Evolutionary conservation across 352 stramenopile genomes (phyloP), one percentile per base, ranked within the genome.

Genomic region (Phytophthora cajani): DNA sequence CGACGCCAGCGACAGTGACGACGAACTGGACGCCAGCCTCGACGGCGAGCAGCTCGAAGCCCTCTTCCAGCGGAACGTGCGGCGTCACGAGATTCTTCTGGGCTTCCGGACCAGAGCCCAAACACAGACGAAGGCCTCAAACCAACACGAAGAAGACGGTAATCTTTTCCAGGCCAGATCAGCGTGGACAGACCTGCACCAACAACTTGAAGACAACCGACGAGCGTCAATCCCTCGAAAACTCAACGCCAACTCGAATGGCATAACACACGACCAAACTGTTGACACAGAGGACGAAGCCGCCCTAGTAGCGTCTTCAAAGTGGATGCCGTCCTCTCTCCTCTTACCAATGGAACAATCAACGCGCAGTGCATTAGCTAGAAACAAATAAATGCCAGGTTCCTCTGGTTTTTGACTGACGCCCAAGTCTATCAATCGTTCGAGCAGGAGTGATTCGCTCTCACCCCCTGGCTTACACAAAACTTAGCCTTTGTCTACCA

Each of bases 61-160:
- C 9, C 79, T 89, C 32, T 91, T 91, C 60, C 81, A 87, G 57
- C 79, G 83, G 3, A 91, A 91, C 54, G 55, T 91, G 6, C 72
- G 79, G 17, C 81, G 81, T 2, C 80, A 91, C 57, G 83, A 89
- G 51, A 91, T 91, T 23, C 78, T 91, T 17, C 30, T 78, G 1
- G 72, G 79, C 1, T 91, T 91, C 42, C 75, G 89, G 33, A 67
- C 30, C 33, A 69, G 59, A 12, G 42, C 54, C n/a, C 68, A 71
- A 36, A 33, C 51, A 30, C 19, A 69, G 55, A 30, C 57, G n/a
- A 17, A 62, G 25, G 1, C 50, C 50, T 52, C 59, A 16, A 30
- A 60, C 17, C 36, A 69, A 71, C 52, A 65, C 19, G 52, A 44
- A 64, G 44, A 19, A 5, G 12, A 23, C 40, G 27, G 12, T 33